phyloP scores from a whole-genome alignment of 805 yeast species.

The Candida suzukii region DNA sequence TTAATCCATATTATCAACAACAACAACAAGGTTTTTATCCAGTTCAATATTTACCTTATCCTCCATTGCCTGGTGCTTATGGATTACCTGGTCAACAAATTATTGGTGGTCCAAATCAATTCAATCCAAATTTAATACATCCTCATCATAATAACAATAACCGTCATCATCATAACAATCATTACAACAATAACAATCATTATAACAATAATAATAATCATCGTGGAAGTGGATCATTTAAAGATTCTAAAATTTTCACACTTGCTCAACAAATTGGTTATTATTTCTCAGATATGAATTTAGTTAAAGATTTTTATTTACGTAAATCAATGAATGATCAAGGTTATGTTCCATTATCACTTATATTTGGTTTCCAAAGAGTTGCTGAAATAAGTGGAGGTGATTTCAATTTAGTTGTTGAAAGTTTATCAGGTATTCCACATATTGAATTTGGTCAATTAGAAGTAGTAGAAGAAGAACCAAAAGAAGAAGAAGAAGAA shows the following conservation, averaged over 20 bases:
- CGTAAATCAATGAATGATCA: conserved; percentile 72
- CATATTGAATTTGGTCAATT: conserved; percentile 32
- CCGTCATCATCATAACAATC: conserved; percentile 5
- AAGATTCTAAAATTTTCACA: background rate
- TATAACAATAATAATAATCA: background rate
- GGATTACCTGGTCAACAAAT: background rate
- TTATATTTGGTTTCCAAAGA: conserved; percentile 68
- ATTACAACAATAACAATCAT: background rate
- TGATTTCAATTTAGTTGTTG: conserved; percentile 42
- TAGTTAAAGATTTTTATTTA: conserved; percentile 76
- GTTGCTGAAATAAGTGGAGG: conserved; percentile 60
- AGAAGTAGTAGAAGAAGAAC: conserved; percentile 22
- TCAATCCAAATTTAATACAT: conserved; percentile 10
- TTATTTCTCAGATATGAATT: conserved; percentile 83
- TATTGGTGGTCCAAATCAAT: background rate
- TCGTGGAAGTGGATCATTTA: background rate
- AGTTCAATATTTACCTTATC: conserved; percentile 1
- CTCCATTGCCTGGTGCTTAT: background rate
- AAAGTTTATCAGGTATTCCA: conserved; percentile 46
- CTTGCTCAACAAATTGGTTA: conserved; percentile 68
- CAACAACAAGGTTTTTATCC: background rate
- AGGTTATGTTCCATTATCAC: conserved; percentile 63
- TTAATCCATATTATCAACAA: background rate
- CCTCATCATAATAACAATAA: conserved; percentile 13
- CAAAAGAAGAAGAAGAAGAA: conserved; percentile 15